These are phyloP conservation scores for Vigna nakashimae DNA, from an alignment of 306 rosid species.

Conservation along the genomic window DNA sequence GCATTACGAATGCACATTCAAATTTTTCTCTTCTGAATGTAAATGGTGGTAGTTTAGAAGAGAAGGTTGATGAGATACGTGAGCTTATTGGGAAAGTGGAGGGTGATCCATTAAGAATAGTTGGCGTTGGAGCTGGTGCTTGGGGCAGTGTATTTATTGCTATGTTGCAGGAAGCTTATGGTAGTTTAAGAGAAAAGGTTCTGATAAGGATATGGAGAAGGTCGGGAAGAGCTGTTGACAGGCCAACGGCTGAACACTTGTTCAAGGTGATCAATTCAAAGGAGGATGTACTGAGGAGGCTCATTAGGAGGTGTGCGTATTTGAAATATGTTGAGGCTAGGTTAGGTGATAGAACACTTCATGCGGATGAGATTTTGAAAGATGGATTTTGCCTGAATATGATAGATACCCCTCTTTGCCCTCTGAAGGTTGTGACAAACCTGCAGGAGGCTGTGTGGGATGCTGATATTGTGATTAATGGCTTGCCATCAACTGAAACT, in stretches of 20 bases:
- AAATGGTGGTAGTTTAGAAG: constrained; percentile 58
- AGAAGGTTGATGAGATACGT: constrained; percentile 86
- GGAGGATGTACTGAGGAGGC: constrained; percentile 92
- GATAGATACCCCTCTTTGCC: constrained; percentile 93
- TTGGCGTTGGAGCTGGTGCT: constrained; percentile 96
- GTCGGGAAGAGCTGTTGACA: constrained; percentile 76
- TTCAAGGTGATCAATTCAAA: constrained; percentile 93
- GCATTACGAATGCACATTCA: constrained; percentile 40
- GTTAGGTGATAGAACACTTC: constrained; percentile 79
- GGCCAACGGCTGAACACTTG: constrained; percentile 81
- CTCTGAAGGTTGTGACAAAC: constrained; percentile 92
- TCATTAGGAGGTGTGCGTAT: constrained; percentile 90
- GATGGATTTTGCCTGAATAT: constrained; percentile 95
- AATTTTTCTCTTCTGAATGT: constrained; percentile 57
- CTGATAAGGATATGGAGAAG: constrained; percentile 90
- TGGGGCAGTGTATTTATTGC: constrained; percentile 97
- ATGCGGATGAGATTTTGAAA: constrained; percentile 92
- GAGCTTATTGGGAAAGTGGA: constrained; percentile 72
- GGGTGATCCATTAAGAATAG: constrained; percentile 89
- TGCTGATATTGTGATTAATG: constrained; percentile 91
- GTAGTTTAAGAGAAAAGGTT: constrained; percentile 77
- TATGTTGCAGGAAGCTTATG: constrained; percentile 86
- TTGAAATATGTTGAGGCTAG: constrained; percentile 93
- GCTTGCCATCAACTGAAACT: constrained; percentile 92
- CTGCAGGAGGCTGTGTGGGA: constrained; percentile 99